These are phyloP conservation scores for Helotiales sp. DNA, from an alignment of 2,329 filamentous ascomycete genomes.

Conservation along the genomic window DNA sequence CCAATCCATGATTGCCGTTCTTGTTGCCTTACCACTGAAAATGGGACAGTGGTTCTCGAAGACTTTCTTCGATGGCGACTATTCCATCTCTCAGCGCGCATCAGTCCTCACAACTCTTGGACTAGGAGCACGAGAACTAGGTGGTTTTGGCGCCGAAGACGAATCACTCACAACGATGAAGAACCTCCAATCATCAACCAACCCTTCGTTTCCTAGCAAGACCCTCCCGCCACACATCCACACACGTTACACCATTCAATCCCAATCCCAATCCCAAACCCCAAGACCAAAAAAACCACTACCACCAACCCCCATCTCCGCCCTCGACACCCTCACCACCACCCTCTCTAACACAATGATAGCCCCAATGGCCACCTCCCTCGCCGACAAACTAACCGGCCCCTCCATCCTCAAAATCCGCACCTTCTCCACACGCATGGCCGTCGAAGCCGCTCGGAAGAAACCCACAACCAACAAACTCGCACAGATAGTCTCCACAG, in stretches of 20 bases:
- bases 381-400: conserved; percentile 79
- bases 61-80: conserved; percentile 90
- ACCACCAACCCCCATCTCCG: conserved; percentile 40
- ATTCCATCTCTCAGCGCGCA: conserved; percentile 83
- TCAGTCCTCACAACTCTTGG: conserved; percentile 83
- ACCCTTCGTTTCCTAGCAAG: conserved; percentile 75
- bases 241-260: conserved; percentile 70
- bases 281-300: conserved; percentile 36
- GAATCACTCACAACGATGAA: conserved; percentile 42
- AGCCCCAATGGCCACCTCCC: conserved; percentile 78
- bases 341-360: conserved; percentile 75
- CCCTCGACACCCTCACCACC: conserved; percentile 68
- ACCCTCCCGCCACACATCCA: conserved; percentile 76
- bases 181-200: conserved; percentile 32
- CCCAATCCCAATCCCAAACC: too few species aligned
- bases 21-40: conserved; percentile 74
- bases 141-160: conserved; percentile 66
- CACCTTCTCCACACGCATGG: conserved; percentile 82
- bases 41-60: conserved; percentile 86
- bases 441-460: conserved; percentile 60
- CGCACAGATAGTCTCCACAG: conserved; percentile 72
- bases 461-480: conserved; percentile 76
- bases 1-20: conserved; percentile 80
- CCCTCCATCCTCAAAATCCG: conserved; percentile 87
- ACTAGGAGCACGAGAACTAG: conserved; percentile 81